These are phyloP conservation scores for Sclerotiophoma versabilis DNA, from an alignment of 2,329 filamentous ascomycete genomes.

Conservation along the genomic window DNA sequence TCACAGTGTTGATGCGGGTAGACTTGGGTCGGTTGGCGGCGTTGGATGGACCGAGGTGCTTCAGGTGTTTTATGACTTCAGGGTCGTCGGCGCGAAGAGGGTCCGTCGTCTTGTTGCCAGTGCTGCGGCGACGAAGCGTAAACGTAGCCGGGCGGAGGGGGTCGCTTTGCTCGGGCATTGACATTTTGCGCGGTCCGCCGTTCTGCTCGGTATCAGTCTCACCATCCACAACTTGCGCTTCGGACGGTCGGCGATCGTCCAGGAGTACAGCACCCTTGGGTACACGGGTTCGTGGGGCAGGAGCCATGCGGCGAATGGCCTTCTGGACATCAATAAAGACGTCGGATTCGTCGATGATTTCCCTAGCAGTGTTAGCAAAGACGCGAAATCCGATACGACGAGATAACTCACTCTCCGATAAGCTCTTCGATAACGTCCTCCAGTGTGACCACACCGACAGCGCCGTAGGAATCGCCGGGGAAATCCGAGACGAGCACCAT, in stretches of 20 bases:
- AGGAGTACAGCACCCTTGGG: constrained; percentile 63
- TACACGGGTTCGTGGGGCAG: constrained; percentile 80
- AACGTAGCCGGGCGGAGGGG: constrained; percentile 51
- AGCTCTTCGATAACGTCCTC: constrained; percentile 99
- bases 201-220: constrained; percentile 28
- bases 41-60: constrained; percentile 70
- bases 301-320: constrained; percentile 86
- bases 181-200: constrained; percentile 34
- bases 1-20: constrained; percentile 68
- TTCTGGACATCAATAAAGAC: constrained; percentile 99
- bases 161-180: constrained; percentile 39
- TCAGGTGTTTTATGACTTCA: constrained; percentile 66
- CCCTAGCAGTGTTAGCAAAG: constrained; percentile 59
- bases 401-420: constrained; percentile 83
- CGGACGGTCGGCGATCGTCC: constrained; percentile 44
- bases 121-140: constrained; percentile 55
- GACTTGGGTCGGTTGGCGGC: constrained; percentile 65
- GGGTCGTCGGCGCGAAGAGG: constrained; percentile 60
- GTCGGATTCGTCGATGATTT: constrained; percentile 98
- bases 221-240: constrained; percentile 29
- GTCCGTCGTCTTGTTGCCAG: constrained; percentile 45
- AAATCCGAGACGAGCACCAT: constrained; percentile 95
- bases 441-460: constrained; percentile 90
- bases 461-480: constrained; percentile 89
- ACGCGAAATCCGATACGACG: neutral